Percentiles rank a stretch among this genome's conserved stretches.
Evolutionary conservation across 495 filamentous ascomycete species (phyloP).

Genomic region (Aspergillus affinis): DNA sequence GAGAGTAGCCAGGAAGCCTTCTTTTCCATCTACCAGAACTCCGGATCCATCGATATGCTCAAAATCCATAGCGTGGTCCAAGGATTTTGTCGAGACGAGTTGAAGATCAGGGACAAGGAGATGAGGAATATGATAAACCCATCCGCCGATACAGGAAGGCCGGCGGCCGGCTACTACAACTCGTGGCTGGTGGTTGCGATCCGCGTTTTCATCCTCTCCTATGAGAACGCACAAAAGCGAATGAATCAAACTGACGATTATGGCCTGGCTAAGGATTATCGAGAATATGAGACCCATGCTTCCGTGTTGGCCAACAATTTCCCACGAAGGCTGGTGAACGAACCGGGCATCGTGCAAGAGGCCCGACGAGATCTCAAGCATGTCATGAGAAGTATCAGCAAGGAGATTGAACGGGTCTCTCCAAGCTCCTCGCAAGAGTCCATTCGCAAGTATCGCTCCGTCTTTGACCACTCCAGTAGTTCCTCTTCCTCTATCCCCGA

Average conservation of each 20-base stretch:
- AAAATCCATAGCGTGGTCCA: slow-evolving; percentile 79
- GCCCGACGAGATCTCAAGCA: slow-evolving; percentile 48
- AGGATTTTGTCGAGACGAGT: slow-evolving; percentile 70
- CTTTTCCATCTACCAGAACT: slow-evolving; percentile 45
- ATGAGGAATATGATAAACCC: slow-evolving; percentile 21
- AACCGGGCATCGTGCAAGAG: slow-evolving; percentile 39
- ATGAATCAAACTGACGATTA: slow-evolving; percentile 54
- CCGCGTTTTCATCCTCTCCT: slow-evolving; percentile 60
- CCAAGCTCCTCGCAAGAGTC: slow-evolving; percentile 50
- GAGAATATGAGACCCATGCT: slow-evolving; percentile 68
- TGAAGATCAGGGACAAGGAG: slow-evolving; percentile 56
- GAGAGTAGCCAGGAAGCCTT: slow-evolving; percentile 51
- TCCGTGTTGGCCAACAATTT: slow-evolving; percentile 49
- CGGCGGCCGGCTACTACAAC: slow-evolving; percentile 37
- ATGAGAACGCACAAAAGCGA: slow-evolving; percentile 58
- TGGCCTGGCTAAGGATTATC: slow-evolving; percentile 69
- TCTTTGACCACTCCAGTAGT: slow-evolving; percentile 72
- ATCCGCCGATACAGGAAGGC: slow-evolving; percentile 5
- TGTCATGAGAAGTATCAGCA: slow-evolving; percentile 52
- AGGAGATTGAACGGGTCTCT: slow-evolving; percentile 56
- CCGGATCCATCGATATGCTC: slow-evolving; percentile 61
- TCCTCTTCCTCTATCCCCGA: slow-evolving; percentile 52
- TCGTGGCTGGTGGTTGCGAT: slow-evolving; percentile 65
- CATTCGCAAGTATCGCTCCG: slow-evolving; percentile 55
- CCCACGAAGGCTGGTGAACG: slow-evolving; percentile 32